Evolutionary conservation across 1,284 basidiomycete species (phyloP).

Genomic region (Irpex lacteus): DNA sequence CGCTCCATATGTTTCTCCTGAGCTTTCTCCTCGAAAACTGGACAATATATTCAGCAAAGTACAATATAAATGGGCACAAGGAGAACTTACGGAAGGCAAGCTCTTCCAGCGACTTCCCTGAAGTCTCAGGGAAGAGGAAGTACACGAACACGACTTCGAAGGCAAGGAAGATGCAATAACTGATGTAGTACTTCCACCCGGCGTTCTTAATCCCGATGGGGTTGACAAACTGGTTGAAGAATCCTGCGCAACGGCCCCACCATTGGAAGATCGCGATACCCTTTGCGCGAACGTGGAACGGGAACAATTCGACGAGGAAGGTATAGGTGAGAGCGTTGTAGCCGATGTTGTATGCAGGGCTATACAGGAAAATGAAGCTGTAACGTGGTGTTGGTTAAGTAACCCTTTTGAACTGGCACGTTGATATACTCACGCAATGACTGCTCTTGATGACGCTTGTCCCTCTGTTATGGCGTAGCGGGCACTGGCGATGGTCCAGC

Average conservation of each 20-base stretch:
- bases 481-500: constrained; percentile 52
- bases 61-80: background rate
- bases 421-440: constrained; percentile 40
- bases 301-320: constrained; percentile 67
- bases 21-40: constrained; percentile 50
- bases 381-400: constrained; percentile 8
- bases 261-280: constrained; percentile 66
- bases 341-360: constrained; percentile 63
- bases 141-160: constrained; percentile 56
- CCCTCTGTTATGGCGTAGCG: constrained; percentile 40
- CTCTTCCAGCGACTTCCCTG: constrained; percentile 55
- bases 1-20: constrained; percentile 41
- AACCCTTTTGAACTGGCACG: background rate
- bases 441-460: constrained; percentile 45
- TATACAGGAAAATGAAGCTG: constrained; percentile 68
- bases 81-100: constrained; percentile 51
- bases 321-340: constrained; percentile 61
- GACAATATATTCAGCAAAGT: background rate
- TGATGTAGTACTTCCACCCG: constrained; percentile 36
- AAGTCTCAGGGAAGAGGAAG: constrained; percentile 46
- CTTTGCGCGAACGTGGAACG: constrained; percentile 63
- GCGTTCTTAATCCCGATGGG: constrained; percentile 59
- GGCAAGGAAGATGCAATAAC: constrained; percentile 27
- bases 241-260: constrained; percentile 51
- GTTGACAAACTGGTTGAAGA: constrained; percentile 75